Conservation (phyloP, 78 protist genomes). For the Chrysochromulina parva region DNA sequence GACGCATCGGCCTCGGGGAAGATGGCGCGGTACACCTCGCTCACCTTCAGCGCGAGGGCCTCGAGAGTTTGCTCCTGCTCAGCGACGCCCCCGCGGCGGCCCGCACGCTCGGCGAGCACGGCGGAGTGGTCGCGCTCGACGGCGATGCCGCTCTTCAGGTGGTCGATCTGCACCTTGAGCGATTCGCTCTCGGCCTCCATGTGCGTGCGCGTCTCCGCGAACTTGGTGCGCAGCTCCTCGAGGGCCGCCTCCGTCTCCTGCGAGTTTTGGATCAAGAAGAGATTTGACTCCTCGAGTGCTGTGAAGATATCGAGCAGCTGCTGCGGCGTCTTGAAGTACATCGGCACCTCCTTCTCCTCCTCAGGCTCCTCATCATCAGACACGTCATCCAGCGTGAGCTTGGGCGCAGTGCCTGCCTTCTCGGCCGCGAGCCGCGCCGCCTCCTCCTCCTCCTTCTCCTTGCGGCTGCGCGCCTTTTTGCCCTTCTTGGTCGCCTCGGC, state of each 20-base stretch:
- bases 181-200: neutral
- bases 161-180: neutral
- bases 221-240: slow-evolving; percentile 57
- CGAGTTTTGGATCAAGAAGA: slow-evolving; percentile 73
- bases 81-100: neutral
- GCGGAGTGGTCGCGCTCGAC: slow-evolving; percentile 19
- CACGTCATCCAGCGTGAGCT: neutral
- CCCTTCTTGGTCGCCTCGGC: neutral
- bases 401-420: neutral
- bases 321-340: slow-evolving; percentile 60
- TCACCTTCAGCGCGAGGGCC: slow-evolving; percentile 14
- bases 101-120: slow-evolving; percentile 3
- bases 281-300: slow-evolving; percentile 73
- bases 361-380: neutral
- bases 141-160: neutral
- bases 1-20: neutral
- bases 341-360: slow-evolving; percentile 22
- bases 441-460: neutral
- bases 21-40: slow-evolving; percentile 25
- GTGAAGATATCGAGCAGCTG: slow-evolving; percentile 73
- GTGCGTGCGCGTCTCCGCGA: neutral
- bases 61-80: neutral
- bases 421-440: neutral
- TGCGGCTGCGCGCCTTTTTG: neutral
- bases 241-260: slow-evolving; percentile 70